phyloP scores from a whole-genome alignment of 176 grass and related monocot genomes.

The Oryza australiensis region DNA sequence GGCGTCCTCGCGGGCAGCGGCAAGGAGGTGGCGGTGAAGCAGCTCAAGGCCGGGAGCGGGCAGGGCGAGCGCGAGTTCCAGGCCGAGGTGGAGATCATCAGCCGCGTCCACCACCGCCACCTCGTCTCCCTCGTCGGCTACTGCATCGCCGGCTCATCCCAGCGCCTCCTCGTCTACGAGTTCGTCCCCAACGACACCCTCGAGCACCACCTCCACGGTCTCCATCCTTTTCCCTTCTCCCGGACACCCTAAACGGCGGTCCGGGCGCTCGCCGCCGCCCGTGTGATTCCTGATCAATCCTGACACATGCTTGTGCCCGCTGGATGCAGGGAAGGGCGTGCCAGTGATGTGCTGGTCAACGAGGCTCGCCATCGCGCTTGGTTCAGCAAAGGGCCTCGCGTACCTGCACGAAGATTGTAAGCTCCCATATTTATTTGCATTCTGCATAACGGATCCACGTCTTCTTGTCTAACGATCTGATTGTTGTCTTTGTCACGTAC shows the following conservation, averaged over 20 bases:
- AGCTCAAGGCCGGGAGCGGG: slow-evolving; percentile 90
- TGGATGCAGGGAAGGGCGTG: slow-evolving; percentile 51
- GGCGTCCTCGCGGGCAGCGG: slow-evolving; percentile 75
- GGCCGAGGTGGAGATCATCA: slow-evolving; percentile 98
- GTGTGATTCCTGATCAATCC: neutral
- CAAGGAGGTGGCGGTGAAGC: slow-evolving; percentile 90
- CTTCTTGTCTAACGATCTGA: neutral
- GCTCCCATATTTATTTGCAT: neutral
- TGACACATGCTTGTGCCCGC: neutral
- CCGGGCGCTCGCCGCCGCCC: no score
- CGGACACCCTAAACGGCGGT: neutral
- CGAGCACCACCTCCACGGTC: slow-evolving; percentile 82
- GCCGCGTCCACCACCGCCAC: slow-evolving; percentile 93
- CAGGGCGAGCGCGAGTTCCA: slow-evolving; percentile 99
- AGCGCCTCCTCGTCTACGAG: slow-evolving; percentile 91
- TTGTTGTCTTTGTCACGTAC: neutral
- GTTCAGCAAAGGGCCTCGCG: slow-evolving; percentile 89
- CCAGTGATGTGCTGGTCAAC: slow-evolving; percentile 72
- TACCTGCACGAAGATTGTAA: slow-evolving; percentile 99
- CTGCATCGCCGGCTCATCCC: slow-evolving; percentile 66
- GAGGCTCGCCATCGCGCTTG: slow-evolving; percentile 83
- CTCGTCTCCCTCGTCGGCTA: slow-evolving; percentile 95
- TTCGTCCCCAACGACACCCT: slow-evolving; percentile 82
- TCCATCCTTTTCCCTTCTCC: neutral
- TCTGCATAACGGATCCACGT: neutral